Base-by-base conservation (phyloP, 257 asterid species). In the Nicotiana noctiflora region DNA sequence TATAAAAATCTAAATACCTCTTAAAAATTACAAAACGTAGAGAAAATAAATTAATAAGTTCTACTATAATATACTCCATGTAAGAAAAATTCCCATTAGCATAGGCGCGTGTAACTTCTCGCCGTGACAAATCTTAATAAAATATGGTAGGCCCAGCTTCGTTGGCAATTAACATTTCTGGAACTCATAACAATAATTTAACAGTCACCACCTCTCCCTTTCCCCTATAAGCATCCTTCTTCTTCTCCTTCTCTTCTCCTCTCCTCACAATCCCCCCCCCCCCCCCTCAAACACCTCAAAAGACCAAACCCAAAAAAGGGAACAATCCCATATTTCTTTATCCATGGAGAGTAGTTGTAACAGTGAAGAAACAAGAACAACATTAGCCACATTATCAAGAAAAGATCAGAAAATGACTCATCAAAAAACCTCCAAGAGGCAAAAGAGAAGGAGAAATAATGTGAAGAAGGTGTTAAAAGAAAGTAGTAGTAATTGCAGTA, bases 131-230 rank as follows among this genome's bases (percentile, higher is more conserved):
- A 82, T 79, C 86, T 85, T 81, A 82, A 83, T 10, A n/a, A n/a
- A 74, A 56, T 10, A 63, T 60, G 61, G 90, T 88, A 75, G 92
- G 91, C 52, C 86, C 90, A 86, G 84, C 84, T 85, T 83, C 75
- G 90, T 84, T 87, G 91, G 87, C 91, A 84, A 40, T 88, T 89
- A 88, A 86, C 88, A 90, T 84, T 85, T 87, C 86, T 80, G 79
- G 56, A 81, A 75, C 82, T 62, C 85, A 76, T 32, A 55, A 21
- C 77, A 51, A 51, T 86, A 86, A 87, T 85, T 86, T 85, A 86
- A 85, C 89, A 68, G 85, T 85, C 81, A 31, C 81, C 87, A 23
- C 72, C 75, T 9, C 64, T 32, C 6, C 14, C 29, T 84, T 21
- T 49, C 34, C 78, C 57, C 65, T 61, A n/a, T 18, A 60, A 11